Evolutionary conservation across 2,329 filamentous ascomycete species (phyloP).

Genomic region (Alternaria dauci): DNA sequence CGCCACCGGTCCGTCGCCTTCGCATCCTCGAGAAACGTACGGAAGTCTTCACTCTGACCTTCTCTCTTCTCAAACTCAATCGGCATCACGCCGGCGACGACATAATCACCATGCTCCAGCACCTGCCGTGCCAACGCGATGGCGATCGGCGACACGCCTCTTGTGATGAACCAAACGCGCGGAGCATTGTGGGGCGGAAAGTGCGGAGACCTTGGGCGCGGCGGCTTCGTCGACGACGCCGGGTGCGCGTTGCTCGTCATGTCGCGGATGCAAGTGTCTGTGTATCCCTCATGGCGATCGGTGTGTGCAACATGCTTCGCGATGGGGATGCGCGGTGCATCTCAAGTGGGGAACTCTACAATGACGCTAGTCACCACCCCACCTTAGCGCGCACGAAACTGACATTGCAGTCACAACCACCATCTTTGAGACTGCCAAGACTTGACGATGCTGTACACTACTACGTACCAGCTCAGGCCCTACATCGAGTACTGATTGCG

Average conservation of each 20-base stretch:
- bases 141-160: slow-evolving; percentile 82
- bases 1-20: slow-evolving; percentile 80
- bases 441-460: neutral
- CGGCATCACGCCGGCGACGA: slow-evolving; percentile 83
- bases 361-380: slow-evolving; percentile 14
- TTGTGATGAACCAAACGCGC: slow-evolving; percentile 91
- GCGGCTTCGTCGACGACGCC: slow-evolving; percentile 40
- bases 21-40: slow-evolving; percentile 74
- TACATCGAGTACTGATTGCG: no score
- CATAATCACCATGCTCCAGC: slow-evolving; percentile 89
- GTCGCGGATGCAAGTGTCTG: neutral
- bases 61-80: slow-evolving; percentile 77
- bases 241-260: slow-evolving; percentile 26
- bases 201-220: slow-evolving; percentile 54
- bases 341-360: slow-evolving; percentile 19
- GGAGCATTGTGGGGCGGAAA: slow-evolving; percentile 72
- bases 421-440: slow-evolving; percentile 14
- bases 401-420: slow-evolving; percentile 12
- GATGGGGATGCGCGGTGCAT: slow-evolving; percentile 10
- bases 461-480: fast-evolving
- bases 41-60: slow-evolving; percentile 77
- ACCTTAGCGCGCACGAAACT: slow-evolving; percentile 29
- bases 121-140: slow-evolving; percentile 83
- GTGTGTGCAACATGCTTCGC: neutral
- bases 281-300: slow-evolving; percentile 1